These are phyloP conservation scores for Leccinellum albellum DNA, from an alignment of 768 basidiomycete species.

Conservation along the genomic window DNA sequence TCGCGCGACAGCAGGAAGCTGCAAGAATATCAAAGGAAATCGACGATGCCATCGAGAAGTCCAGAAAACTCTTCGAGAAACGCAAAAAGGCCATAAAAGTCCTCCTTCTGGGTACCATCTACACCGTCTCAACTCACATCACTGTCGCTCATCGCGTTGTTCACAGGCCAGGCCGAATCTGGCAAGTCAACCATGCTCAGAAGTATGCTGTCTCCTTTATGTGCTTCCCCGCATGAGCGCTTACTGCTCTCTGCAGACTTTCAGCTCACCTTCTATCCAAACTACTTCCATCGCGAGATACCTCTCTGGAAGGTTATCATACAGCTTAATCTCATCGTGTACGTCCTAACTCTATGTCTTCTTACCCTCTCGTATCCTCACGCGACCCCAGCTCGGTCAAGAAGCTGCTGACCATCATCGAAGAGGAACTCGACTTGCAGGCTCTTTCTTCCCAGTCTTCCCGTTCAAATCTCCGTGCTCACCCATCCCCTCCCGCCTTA, in stretches of 20 bases:
- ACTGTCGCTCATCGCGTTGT: not conserved
- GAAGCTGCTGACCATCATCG: slow-evolving; percentile 50
- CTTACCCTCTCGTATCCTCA: not conserved
- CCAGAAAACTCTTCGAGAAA: slow-evolving; percentile 17
- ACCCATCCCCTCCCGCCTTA: slow-evolving; percentile 27
- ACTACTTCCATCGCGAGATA: slow-evolving; percentile 55
- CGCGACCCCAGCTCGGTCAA: slow-evolving; percentile 47
- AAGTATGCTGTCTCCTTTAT: slow-evolving; percentile 11
- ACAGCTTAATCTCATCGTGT: slow-evolving; percentile 69
- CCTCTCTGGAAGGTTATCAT: slow-evolving; percentile 61
- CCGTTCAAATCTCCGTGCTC: slow-evolving; percentile 16
- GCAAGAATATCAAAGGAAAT: slow-evolving; percentile 23
- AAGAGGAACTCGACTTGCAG: slow-evolving; percentile 39
- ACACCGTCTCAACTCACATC: not conserved
- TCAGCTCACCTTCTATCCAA: slow-evolving; percentile 61
- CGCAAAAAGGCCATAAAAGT: slow-evolving; percentile 30
- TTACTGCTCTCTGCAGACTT: slow-evolving; percentile 45
- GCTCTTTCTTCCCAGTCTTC: not conserved
- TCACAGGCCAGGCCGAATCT: slow-evolving; percentile 29
- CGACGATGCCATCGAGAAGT: slow-evolving; percentile 28
- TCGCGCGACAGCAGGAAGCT: slow-evolving; percentile 23
- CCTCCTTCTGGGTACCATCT: slow-evolving; percentile 22
- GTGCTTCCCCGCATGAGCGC: not conserved
- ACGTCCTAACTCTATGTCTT: not conserved
- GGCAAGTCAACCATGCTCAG: slow-evolving; percentile 32